phyloP scores from a whole-genome alignment of 352 stramenopile genomes.

The Globisporangium rhizosaccharum region DNA sequence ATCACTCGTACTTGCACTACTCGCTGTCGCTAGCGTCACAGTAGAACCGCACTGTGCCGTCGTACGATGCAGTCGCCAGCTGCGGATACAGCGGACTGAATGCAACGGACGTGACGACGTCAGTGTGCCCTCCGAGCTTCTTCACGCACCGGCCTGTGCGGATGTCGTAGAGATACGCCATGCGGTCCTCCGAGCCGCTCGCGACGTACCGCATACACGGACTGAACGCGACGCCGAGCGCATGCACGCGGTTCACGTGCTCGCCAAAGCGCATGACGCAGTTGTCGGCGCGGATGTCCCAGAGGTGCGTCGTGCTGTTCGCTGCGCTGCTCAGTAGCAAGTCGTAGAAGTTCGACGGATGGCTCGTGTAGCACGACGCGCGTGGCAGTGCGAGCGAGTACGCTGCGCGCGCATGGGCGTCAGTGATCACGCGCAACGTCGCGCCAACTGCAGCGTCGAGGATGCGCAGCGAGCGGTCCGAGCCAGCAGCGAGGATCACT shows the following conservation, averaged over 20 bases:
- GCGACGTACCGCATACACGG: conserved; percentile 89
- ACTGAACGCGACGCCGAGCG: conserved; percentile 68
- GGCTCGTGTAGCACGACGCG: conserved; percentile 61
- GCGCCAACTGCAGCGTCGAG: conserved; percentile 62
- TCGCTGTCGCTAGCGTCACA: conserved; percentile 8
- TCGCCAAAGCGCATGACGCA: conserved; percentile 81
- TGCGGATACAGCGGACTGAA: conserved; percentile 80
- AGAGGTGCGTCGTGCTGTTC: conserved; percentile 71
- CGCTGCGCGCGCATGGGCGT: conserved; percentile 52
- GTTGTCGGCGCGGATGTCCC: conserved; percentile 84
- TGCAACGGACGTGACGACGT: conserved; percentile 72
- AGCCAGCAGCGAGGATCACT: conserved; percentile 63
- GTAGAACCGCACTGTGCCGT: conserved; percentile 66
- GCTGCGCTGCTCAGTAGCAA: conserved; percentile 70
- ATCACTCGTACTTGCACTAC: neutral
- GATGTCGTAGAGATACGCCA: conserved; percentile 83
- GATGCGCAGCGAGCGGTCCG: conserved; percentile 69
- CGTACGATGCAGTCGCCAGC: conserved; percentile 78
- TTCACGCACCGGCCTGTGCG: conserved; percentile 55
- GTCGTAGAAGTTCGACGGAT: conserved; percentile 78
- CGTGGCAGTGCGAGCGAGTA: conserved; percentile 65
- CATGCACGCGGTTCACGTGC: conserved; percentile 82
- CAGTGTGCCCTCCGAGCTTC: conserved; percentile 59
- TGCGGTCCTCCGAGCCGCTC: conserved; percentile 81
- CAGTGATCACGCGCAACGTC: conserved; percentile 49